Base-by-base conservation (phyloP, 441 rosid species). In the Hura crepitans region DNA sequence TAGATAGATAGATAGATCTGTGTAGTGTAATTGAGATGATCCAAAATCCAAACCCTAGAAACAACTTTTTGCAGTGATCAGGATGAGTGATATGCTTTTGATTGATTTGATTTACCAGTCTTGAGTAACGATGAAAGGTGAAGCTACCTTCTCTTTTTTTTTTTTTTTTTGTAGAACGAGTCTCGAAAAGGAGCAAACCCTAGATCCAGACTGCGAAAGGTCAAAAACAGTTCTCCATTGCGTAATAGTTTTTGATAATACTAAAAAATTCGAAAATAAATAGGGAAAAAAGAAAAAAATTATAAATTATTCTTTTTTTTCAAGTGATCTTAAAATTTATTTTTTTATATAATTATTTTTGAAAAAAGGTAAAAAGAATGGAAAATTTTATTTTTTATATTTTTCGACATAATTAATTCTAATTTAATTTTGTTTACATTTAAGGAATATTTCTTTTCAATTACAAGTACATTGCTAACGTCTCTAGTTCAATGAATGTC, bases 141-240 rank as follows among this genome's bases (percentile, higher is more conserved):
- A 28, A 45, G 46, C 76, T 43, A 68, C 22, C 23, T 70, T 65
- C 61, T n/a, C 14, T 33, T 35, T 42, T 53, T 51, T 78, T 66
- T 65, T 66, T 14, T n/a, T 31, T 35, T 42, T 43, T 65, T 33
- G 33, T 20, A 12, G 62, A 70, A 27, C 30, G 47, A 61, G 59
- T 59, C 72, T 69, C 65, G 55, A 61, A 68, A 58, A 65, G 42
- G 51, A 58, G 57, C 25, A 83, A 83, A 85, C 91, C 96, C 89
- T 86, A 81, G 87, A 85, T 85, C 83, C 87, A 74, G 87, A 74
- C 58, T 71, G 79, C 79, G 73, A 78, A 70, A 79, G 86, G 87
- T 83, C 87, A 75, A 63, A 67, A 65, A 65, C 47, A 65, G 74
- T 13, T 56, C 74, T 61, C 72, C 72, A 27, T 2, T 47, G 66